A percentile compares a stretch with the other conserved stretches of the same genome.
phyloP scores from a whole-genome alignment of 1,139 yeast species.

The Saccharomyces pastorianus region DNA sequence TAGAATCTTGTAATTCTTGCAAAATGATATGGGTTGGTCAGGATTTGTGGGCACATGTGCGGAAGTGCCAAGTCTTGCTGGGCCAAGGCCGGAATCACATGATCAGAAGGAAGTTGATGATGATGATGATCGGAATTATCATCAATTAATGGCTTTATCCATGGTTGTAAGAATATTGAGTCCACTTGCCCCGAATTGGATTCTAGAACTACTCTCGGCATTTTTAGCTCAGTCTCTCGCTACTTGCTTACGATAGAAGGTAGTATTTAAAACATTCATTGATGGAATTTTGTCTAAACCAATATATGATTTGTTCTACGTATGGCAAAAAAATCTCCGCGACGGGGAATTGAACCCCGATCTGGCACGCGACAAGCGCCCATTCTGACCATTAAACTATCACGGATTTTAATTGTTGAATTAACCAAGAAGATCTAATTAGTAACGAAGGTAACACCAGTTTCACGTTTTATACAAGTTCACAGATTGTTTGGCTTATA shows the following conservation, averaged over 20 bases:
- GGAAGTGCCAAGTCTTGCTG: constrained; percentile 7
- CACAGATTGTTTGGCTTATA: not conserved
- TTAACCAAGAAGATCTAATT: not conserved
- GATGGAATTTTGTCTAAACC: too few relatives aligned
- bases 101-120: constrained; percentile 1
- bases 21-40: constrained; percentile 12
- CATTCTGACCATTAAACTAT: constrained; percentile 34
- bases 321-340: constrained; percentile 26
- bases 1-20: constrained; percentile 17
- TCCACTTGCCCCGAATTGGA: constrained; percentile 8
- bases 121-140: not conserved
- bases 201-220: constrained; percentile 7
- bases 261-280: too few relatives aligned
- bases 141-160: constrained; percentile 10
- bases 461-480: not conserved
- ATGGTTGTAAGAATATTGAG: constrained; percentile 10
- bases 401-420: constrained; percentile 8
- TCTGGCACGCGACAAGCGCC: constrained; percentile 36
- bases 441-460: too few relatives aligned
- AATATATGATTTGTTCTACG: too few relatives aligned
- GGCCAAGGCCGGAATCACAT: not conserved
- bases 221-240: constrained; percentile 1
- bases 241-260: not conserved
- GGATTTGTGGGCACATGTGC: constrained; percentile 7
- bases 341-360: constrained; percentile 36